phyloP scores from a whole-genome alignment of 164 flowering plant species.

The Chimonanthus praecox region DNA sequence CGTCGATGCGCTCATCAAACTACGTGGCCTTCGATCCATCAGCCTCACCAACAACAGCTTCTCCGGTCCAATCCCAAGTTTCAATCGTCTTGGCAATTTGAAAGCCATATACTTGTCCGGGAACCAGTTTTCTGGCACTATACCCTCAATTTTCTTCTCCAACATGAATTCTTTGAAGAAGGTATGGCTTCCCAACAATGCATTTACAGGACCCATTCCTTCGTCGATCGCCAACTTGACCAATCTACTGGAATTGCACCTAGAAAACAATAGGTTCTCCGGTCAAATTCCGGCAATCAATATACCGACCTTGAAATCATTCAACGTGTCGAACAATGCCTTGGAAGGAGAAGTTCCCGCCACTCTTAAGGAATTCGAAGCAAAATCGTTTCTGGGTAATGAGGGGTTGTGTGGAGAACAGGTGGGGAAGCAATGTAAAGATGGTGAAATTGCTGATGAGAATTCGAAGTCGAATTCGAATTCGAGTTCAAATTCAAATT shows the following conservation, averaged over 20 bases:
- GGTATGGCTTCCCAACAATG: constrained; percentile 47
- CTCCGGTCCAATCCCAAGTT: constrained; percentile 55
- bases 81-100: constrained; percentile 44
- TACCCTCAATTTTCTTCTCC: constrained; percentile 39
- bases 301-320: constrained; percentile 16
- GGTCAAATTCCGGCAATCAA: constrained; percentile 48
- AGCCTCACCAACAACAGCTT: constrained; percentile 49
- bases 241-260: constrained; percentile 40
- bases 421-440: constrained; percentile 29
- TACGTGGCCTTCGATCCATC: constrained; percentile 37
- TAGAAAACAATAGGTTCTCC: constrained; percentile 58
- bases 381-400: constrained; percentile 42
- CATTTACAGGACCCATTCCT: constrained; percentile 64
- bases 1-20: constrained; percentile 28
- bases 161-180: constrained; percentile 49
- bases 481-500: not conserved
- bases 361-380: constrained; percentile 25
- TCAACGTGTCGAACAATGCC: constrained; percentile 51
- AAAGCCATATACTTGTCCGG: constrained; percentile 40
- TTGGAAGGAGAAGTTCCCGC: constrained; percentile 62
- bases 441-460: not conserved
- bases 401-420: constrained; percentile 50
- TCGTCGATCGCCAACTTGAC: constrained; percentile 33
- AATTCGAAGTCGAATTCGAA: not conserved
- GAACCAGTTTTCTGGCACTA: constrained; percentile 63